Base-by-base conservation (phyloP, 1,284 basidiomycete genomes). In the Earliella scabrosa region DNA sequence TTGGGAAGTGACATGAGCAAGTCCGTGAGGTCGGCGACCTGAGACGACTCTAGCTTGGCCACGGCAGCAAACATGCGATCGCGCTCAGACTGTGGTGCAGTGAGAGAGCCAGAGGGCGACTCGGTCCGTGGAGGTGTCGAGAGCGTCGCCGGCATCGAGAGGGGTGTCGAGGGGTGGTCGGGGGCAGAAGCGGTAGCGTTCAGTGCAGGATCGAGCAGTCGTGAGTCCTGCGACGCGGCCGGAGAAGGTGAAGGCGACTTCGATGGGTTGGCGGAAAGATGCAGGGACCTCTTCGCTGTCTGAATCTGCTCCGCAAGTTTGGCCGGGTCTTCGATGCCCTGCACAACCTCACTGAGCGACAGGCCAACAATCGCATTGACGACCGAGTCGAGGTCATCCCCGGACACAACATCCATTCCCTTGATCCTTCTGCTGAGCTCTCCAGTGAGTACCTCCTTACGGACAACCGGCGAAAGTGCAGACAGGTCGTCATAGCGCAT, bases 1-100 rank as follows among this genome's bases (percentile, higher is more conserved):
- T 94, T 95, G 3, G 90, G 87, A 23, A 97, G 77, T 61, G 86
- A 87, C 82, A 93, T 90, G 32, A 96, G 75, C 50, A 96, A 77
- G 46, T 92, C 91, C 0, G 88, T 86, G 50, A 94, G 79, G 59
- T 91, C 86, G 4, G 67, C 70, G 41, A 85, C 82, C 51, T 79
- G 78, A 0, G 72, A 61, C 13, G 81, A 75, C 70, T 90, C 88
- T 13, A 92, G 74, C 66, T 80, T 86, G 49, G 75, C 69, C 24
- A 93, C 81, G 1, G 90, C 89, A 16, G 75, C 79, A n/a, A 81
- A 73, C 69, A 95, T 85, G 29, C 90, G 82, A 56, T 93, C 92
- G 38, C 82, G 78, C 71, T 93, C 92, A 0, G 88, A 86, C 11
- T 81, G 73, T 0, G 87, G 86, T 13, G 87, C 81, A 6, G 52